These are phyloP conservation scores for Penicillium brasilianum DNA, from an alignment of 2,329 filamentous ascomycete species.

Conservation along the genomic window DNA sequence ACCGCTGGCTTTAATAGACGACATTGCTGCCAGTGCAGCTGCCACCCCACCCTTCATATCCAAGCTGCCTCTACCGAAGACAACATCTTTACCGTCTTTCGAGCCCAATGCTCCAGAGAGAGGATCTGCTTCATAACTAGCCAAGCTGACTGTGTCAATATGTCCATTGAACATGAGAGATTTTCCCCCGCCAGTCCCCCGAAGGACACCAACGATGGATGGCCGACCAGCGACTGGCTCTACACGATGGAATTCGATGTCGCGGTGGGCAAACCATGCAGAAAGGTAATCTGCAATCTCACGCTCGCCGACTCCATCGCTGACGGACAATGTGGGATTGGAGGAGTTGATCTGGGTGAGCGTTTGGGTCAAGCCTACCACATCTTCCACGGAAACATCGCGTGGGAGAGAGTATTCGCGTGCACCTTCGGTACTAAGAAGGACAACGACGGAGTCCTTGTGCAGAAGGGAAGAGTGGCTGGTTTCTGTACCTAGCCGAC, in stretches of 20 bases:
- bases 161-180: constrained; percentile 61
- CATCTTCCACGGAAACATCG: constrained; percentile 50
- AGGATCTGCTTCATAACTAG: constrained; percentile 54
- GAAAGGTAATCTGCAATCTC: constrained; percentile 54
- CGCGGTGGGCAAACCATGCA: constrained; percentile 58
- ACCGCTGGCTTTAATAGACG: constrained; percentile 42
- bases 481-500: constrained; percentile 46
- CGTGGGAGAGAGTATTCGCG: constrained; percentile 58
- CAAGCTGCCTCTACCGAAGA: constrained; percentile 55
- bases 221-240: constrained; percentile 55
- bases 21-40: constrained; percentile 51
- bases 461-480: constrained; percentile 43
- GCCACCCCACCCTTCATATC: constrained; percentile 62
- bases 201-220: constrained; percentile 56
- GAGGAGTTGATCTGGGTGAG: constrained; percentile 58
- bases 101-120: constrained; percentile 47
- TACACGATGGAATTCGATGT: constrained; percentile 57
- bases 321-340: constrained; percentile 51
- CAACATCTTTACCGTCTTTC: constrained; percentile 40
- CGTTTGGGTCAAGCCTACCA: constrained; percentile 50
- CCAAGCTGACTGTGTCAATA: constrained; percentile 57
- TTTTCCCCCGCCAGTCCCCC: constrained; percentile 55
- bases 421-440: constrained; percentile 70
- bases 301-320: constrained; percentile 53
- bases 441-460: constrained; percentile 62